Base-by-base conservation (phyloP, 106 monocot species). In the Dioscorea zingiberensis region DNA sequence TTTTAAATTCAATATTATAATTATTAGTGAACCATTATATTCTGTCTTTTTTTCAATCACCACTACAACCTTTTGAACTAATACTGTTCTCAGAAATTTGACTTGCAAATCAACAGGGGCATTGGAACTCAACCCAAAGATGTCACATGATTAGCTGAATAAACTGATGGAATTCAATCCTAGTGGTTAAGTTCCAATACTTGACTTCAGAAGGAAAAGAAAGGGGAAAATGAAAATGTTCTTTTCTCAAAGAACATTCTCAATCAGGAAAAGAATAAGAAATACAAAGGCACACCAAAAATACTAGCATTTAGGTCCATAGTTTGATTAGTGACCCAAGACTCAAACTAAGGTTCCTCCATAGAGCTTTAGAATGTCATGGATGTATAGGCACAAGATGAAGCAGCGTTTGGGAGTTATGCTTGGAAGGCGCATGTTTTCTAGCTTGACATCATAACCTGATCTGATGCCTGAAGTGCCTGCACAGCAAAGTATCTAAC, bases 401-500 rank as follows among this genome's bases (percentile, higher is more conserved):
- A 51, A 4, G 18, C 4, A 51, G 14, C 51, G 3, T 51, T 51
- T 51, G 51, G 13, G 4, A 51, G 51, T 16, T 18, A 51, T 51
- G 15, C 14, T 19, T 51, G 14, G 18, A 51, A 51, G 18, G 5
- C 0, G 1, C 1, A 8, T 1, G 14, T 44, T 47, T 29, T 24
- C 64, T 73, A 81, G 68, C 69, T 75, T 2, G 93, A 76, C 69
- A 89, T 83, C 86, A 88, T 78, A 21, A 86, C 48, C 58, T 81
- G 83, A 67, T 89, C 79, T 29, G 89, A 89, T 48, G 86, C 74
- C 44, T 89, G 77, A 6, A 89, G 78, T 12, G 93, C 89, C 60
- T 86, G 83, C 54, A 60, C 60, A 4, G 93, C 89, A 54, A 80
- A 94, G 48, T 78, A 94, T 60, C 93, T 83, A 15, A 94, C 93